phyloP scores from a whole-genome alignment of 257 asterid species.

The Penstemon newberryi region DNA sequence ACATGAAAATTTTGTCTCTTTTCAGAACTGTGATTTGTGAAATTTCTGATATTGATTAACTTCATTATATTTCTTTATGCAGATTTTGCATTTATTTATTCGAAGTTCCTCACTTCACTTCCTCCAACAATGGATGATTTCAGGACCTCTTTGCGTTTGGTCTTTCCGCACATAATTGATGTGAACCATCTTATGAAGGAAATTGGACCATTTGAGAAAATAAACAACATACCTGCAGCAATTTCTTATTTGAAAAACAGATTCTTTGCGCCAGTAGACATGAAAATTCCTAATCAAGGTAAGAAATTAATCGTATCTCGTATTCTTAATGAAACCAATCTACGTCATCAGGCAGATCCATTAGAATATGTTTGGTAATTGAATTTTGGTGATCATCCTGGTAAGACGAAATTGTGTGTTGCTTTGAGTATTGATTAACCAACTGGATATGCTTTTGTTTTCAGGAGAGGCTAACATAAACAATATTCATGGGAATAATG shows the following conservation, averaged over 20 bases:
- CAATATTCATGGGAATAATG: constrained; percentile 64
- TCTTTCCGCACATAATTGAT: constrained; percentile 66
- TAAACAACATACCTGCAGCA: constrained; percentile 54
- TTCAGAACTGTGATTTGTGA: constrained; percentile 12
- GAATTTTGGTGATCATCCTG: too few species aligned
- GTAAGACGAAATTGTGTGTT: neutral
- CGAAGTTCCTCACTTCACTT: constrained; percentile 74
- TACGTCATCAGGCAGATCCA: too few species aligned
- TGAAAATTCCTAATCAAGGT: constrained; percentile 64
- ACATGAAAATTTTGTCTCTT: constrained; percentile 20
- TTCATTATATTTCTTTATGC: constrained; percentile 34
- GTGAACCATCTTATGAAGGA: constrained; percentile 75
- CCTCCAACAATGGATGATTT: constrained; percentile 71
- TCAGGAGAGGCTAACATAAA: constrained; percentile 46
- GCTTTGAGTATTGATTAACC: constrained; percentile 22
- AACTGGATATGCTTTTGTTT: constrained; percentile 28
- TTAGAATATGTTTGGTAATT: too few species aligned
- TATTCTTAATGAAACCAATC: neutral
- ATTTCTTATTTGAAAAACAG: constrained; percentile 59
- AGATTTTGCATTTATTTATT: constrained; percentile 77
- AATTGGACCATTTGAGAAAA: constrained; percentile 52
- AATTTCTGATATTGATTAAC: constrained; percentile 23
- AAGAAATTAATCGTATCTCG: constrained; percentile 23
- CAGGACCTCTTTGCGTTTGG: constrained; percentile 48
- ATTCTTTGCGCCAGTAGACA: constrained; percentile 46